Conservation (phyloP, 1,284 basidiomycete genomes). For the Malassezia cuniculi region DNA sequence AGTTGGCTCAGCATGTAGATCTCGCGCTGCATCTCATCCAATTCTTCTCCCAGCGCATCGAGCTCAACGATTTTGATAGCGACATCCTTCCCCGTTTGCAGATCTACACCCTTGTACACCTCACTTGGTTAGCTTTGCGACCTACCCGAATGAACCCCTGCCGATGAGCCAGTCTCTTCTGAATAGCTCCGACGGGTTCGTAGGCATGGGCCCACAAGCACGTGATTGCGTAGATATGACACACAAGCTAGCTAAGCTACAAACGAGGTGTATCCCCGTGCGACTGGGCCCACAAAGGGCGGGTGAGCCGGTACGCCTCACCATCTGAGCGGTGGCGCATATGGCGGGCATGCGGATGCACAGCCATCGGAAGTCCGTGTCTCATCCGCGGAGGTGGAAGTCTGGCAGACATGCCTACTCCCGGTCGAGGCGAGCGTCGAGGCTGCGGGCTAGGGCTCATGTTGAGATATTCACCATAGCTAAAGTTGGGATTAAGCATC, state of each 20-base stretch:
- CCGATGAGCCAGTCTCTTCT: conserved; percentile 84
- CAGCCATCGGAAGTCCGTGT: too few species aligned
- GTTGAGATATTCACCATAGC: conserved; percentile 9
- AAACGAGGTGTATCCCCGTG: not conserved
- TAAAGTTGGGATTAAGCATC: conserved; percentile 1
- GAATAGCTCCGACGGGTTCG: conserved; percentile 49
- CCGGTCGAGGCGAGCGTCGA: not conserved
- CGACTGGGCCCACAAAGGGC: conserved; percentile 12
- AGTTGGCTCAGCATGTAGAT: conserved; percentile 96
- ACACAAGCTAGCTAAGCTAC: too few species aligned
- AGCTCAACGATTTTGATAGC: conserved; percentile 94
- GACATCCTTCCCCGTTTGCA: conserved; percentile 28
- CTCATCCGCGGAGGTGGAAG: not conserved
- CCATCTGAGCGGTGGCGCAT: conserved; percentile 2
- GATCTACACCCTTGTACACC: conserved; percentile 40
- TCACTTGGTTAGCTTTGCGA: conserved; percentile 17
- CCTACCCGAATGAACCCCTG: conserved; percentile 41
- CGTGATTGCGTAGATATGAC: too few species aligned
- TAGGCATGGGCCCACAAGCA: too few species aligned
- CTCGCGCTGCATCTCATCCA: conserved; percentile 98
- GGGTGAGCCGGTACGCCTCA: not conserved
- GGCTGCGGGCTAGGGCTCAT: conserved; percentile 11
- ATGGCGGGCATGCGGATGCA: too few species aligned
- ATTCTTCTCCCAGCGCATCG: conserved; percentile 96
- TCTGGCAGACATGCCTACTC: not conserved